phyloP scores from a whole-genome alignment of 2,329 filamentous ascomycete species.

The Trichoderma koningii region DNA sequence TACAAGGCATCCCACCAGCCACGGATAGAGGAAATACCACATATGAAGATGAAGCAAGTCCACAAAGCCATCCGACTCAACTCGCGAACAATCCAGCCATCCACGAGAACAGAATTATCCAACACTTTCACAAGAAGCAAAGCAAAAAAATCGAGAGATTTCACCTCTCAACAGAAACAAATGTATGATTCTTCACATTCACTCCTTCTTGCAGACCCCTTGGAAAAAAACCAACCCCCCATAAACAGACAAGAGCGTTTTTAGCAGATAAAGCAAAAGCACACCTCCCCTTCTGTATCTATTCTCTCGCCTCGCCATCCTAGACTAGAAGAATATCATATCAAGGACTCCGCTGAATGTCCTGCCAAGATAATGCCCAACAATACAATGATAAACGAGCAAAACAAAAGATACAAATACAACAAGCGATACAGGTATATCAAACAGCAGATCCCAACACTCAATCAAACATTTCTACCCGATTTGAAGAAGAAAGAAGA shows the following conservation, averaged over 20 bases:
- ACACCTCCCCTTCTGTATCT: not conserved
- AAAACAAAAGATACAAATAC: not conserved
- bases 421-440: conserved; percentile 17
- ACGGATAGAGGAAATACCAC: too few relatives aligned
- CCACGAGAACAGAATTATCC: not conserved
- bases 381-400: not conserved
- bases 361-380: conserved; percentile 21
- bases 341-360: conserved; percentile 23
- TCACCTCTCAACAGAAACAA: conserved; percentile 10
- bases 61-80: not conserved
- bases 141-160: not conserved
- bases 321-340: conserved; percentile 3
- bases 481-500: conserved; percentile 3
- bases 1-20: too few relatives aligned
- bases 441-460: conserved; percentile 20
- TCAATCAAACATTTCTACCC: conserved; percentile 17
- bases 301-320: not conserved
- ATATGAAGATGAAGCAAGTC: too few relatives aligned
- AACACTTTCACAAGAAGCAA: not conserved
- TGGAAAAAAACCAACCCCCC: too few relatives aligned
- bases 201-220: not conserved
- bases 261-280: not conserved
- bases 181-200: not conserved
- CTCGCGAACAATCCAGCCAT: not conserved
- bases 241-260: too few relatives aligned